phyloP scores from a whole-genome alignment of 2,329 filamentous ascomycete genomes.

The Dactylella cylindrospora region DNA sequence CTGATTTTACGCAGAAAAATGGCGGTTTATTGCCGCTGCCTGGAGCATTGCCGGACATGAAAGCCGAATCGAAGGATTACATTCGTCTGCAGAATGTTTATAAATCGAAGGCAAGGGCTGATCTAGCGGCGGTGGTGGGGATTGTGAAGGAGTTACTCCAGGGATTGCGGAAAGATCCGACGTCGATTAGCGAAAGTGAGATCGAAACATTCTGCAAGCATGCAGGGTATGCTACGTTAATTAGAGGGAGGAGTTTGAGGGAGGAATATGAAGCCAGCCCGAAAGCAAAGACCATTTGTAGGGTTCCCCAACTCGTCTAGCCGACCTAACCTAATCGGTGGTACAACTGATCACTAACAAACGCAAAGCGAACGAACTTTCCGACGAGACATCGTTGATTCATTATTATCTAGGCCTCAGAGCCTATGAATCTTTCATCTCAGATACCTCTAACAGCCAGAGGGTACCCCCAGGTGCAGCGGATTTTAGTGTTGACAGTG shows the following conservation, averaged over 20 bases:
- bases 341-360: conserved; percentile 1
- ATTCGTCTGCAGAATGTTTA: conserved; percentile 89
- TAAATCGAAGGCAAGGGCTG: conserved; percentile 67
- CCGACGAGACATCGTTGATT: conserved; percentile 61
- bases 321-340: conserved; percentile 6
- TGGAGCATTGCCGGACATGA: conserved; percentile 93
- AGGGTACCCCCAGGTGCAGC: conserved; percentile 43
- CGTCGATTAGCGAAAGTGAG: conserved; percentile 65
- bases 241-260: conserved; percentile 65
- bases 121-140: conserved; percentile 72
- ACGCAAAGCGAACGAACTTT: conserved; percentile 34
- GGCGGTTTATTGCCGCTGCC: conserved; percentile 77
- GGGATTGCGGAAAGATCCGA: conserved; percentile 56
- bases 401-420: conserved; percentile 68
- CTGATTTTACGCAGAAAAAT: conserved; percentile 63
- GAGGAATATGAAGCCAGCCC: conserved; percentile 51
- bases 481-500: conserved; percentile 37
- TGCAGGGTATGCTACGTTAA: conserved; percentile 85
- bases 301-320: conserved; percentile 58
- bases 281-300: conserved; percentile 55
- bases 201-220: conserved; percentile 95
- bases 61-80: conserved; percentile 87
- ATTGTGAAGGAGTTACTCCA: conserved; percentile 57
- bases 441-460: conserved; percentile 12
- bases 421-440: conserved; percentile 47